Evolutionary conservation across 2,329 filamentous ascomycete genomes (phyloP), one percentile per base, ranked within the genome.

Genomic region (Pseudocercospora musae): DNA sequence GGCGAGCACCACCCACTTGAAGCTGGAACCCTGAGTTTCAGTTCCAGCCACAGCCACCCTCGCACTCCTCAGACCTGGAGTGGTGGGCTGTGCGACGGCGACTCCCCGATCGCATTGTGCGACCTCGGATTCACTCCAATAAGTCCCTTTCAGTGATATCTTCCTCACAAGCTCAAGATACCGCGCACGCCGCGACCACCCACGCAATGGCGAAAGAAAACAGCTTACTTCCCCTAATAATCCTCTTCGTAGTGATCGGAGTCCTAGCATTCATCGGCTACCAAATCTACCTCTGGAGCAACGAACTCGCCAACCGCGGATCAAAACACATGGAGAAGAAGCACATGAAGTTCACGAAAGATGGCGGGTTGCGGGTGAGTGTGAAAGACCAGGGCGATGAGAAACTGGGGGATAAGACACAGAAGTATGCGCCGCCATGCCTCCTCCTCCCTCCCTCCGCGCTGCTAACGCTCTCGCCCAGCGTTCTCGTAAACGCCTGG

Each of bases 271-370:
- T 86, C 78, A 80, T 93, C 62, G 84, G 85, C 64, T 92, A 91
- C 76, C 87, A 80, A 75, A 83, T 92, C 74, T 92, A 89, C 77
- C 76, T 89, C 59, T 87, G 86, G 76, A 81, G 85, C 59, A 82
- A 81, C 77, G 83, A 89, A 75, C 87, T 93, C 70, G 83, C 85
- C 64, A 80, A 85, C 63, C 82, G 84, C 62, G 88, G 89, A 52
- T 84, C 83, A 54, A 82, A 88, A 76, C 86, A 86, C 72, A 89
- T 92, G 85, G 86, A 88, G 74, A 86, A 86, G 78, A 90, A 89
- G 79, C 89, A 92, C 74, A 84, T 93, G 60, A 81, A 86, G 44
- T 89, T 92, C 76, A 88, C 87, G 42, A 91, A 90, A 74, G 89
- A 92, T 60, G 90, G 90, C 59, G 78, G 90, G 64, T 84, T 85